Base-by-base conservation (phyloP, 1,139 yeast species). In the Scheffersomyces lignicola region DNA sequence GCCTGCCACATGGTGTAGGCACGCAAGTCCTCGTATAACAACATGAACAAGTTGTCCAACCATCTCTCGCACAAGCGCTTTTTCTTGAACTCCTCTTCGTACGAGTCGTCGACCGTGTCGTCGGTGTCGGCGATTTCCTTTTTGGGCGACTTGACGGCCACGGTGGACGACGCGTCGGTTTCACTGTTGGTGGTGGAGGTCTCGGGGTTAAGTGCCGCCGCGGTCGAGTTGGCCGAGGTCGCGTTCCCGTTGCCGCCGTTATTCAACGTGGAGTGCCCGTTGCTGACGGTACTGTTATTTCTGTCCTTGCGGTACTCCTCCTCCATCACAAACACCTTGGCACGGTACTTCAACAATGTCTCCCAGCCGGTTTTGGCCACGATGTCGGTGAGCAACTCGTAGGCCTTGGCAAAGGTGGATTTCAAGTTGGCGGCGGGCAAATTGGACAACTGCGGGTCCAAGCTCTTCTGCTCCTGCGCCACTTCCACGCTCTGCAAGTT, bases 21-120 rank as follows among this genome's bases (percentile, higher is more conserved):
- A 39, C 90, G 76, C 48, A 92, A 72, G 56, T 92, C 97, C 49
- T 89, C 96, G 55, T 88, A 92, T 34, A 92, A 67, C 22, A 87
- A 80, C 73, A 89, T 74, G 56, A 92, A 90, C 42, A 92, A 67
- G 45, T 87, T 83, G 57, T 92, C 98, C 38, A 92, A 70, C 96
- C 98, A 90, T 48, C 95, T 74, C 59, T 92, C 98, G 62, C 97
- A 90, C 39, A 92, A 72, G 40, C 97, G 72, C 54, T 92, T 92
- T 48, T 74, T 71, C 44, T 76, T 79, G 51, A 87, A 74, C 38
- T 73, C 79, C 36, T 57, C 61, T 34, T 63, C 69, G 36, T 58
- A 60, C 30, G 56, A 58, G 13, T 49, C 52, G 21, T 28, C 42
- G 11, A 29, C 23, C 7, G 38, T 25, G 11, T 30, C 43, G 24